phyloP scores from a whole-genome alignment of 2,329 filamentous ascomycete species.

The Hirsutella thompsonii region DNA sequence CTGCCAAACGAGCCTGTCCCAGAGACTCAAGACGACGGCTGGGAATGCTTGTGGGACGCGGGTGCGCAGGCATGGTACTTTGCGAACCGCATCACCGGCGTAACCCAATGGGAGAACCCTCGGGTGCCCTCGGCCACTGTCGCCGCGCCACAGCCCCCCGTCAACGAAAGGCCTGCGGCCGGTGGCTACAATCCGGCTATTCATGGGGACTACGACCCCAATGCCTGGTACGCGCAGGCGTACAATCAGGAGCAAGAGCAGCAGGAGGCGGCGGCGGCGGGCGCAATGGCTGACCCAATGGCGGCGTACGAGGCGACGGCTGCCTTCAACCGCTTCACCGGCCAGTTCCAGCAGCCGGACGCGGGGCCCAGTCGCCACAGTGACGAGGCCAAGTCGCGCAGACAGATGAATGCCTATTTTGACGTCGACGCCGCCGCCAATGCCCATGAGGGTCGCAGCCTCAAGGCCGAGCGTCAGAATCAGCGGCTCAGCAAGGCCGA shows the following conservation, averaged over 20 bases:
- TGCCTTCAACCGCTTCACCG: slow-evolving; percentile 85
- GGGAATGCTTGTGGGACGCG: slow-evolving; percentile 69
- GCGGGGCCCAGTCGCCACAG: slow-evolving; percentile 64
- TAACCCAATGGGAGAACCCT: slow-evolving; percentile 78
- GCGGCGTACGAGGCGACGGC: slow-evolving; percentile 54
- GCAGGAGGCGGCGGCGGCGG: slow-evolving; percentile 16
- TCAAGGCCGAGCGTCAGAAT: slow-evolving; percentile 79
- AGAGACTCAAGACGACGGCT: slow-evolving; percentile 57
- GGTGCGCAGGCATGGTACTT: slow-evolving; percentile 64
- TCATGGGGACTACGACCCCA: slow-evolving; percentile 92
- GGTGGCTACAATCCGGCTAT: slow-evolving; percentile 92
- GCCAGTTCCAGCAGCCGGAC: slow-evolving; percentile 60
- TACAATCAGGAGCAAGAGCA: slow-evolving; percentile 23
- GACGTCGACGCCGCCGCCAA: slow-evolving; percentile 93
- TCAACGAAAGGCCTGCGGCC: slow-evolving; percentile 29
- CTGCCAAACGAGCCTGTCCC: slow-evolving; percentile 29
- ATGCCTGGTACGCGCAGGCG: slow-evolving; percentile 77
- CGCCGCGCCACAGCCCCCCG: slow-evolving; percentile 14
- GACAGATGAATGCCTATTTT: slow-evolving; percentile 91
- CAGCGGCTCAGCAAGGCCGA: slow-evolving; percentile 79
- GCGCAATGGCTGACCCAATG: slow-evolving; percentile 11
- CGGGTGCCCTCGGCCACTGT: slow-evolving; percentile 42
- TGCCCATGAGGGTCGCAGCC: slow-evolving; percentile 73
- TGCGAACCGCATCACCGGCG: slow-evolving; percentile 65
- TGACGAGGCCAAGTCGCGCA: slow-evolving; percentile 73